Evolutionary conservation across 345 rosid species (phyloP).

Genomic region (Firmiana major): DNA sequence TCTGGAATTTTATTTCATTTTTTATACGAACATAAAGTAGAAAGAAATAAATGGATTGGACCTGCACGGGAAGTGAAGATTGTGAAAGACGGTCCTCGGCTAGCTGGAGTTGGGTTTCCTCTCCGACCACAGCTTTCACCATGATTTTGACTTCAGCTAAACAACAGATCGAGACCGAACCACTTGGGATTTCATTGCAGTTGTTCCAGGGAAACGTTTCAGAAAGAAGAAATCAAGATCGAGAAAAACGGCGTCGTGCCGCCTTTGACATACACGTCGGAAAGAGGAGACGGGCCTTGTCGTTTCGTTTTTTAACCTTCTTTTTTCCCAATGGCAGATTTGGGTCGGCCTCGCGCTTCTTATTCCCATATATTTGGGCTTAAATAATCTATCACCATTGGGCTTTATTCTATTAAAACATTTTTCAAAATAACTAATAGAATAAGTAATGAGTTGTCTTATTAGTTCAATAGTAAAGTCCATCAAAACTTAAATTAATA

Average conservation of each 20-base stretch:
- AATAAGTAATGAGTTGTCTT: too few relatives aligned
- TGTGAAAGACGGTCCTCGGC: conserved; percentile 76
- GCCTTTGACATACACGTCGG: background rate
- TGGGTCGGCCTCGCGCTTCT: background rate
- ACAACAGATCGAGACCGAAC: background rate
- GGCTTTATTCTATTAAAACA: background rate
- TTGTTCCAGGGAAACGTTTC: background rate
- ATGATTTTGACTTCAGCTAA: conserved; percentile 28
- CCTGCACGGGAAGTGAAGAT: conserved; percentile 69
- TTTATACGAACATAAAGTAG: background rate
- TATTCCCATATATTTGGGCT: background rate
- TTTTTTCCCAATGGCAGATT: background rate
- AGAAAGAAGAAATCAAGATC: background rate
- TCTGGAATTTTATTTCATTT: background rate
- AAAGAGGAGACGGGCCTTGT: background rate
- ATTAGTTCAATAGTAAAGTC: too few relatives aligned
- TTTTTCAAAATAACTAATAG: too few relatives aligned
- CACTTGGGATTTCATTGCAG: background rate
- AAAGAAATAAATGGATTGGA: conserved; percentile 7
- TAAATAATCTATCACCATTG: background rate
- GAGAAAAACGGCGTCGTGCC: background rate
- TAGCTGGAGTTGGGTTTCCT: conserved; percentile 60
- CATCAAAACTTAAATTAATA: too few relatives aligned
- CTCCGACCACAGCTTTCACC: conserved; percentile 89
- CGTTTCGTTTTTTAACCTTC: too few relatives aligned